Evolutionary conservation across 1,139 yeast species (phyloP), one percentile per base, ranked within the genome.

Genomic region (Fermentozyma sake): DNA sequence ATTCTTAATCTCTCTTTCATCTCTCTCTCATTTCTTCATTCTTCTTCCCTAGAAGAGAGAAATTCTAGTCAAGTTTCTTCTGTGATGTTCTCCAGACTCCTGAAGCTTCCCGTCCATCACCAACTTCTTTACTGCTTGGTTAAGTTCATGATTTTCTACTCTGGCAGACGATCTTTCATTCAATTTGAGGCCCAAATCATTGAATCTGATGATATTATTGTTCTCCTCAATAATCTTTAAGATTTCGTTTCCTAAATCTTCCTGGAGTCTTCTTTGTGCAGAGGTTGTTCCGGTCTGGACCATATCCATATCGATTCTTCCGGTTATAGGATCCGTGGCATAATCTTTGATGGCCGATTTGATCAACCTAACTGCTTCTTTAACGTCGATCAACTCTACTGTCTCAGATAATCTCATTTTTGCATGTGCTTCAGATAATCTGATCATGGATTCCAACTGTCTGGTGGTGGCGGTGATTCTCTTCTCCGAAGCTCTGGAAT

Each of bases 391-490:
- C 15, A 83, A 64, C 29, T 79, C 81, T 4, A 91, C 99, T 1
- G 50, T 54, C 2, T 68, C 58, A 1, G 91, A 73, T 23, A 91
- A 66, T 43, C 96, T 76, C 95, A 93, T 84, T 57, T 87, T 89
- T 3, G 99, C 98, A 52, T 91, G 98, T 0, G 98, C 98, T 57
- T 91, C 98, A 0, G 95, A 61, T 27, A 91, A 66, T 50, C 99
- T 78, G 44, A 42, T 42, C 95, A 91, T 86, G 35, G 94, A 82
- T 57, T 91, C 98, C 35, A 91, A 66, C 53, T 93, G 98, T 59
- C 99, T 76, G 1, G 99, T 91, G 1, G 99, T 91, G 4, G 99
- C 99, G 1, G 99, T 91, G 41, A 91, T 85, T 46, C 99, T 71
- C 59, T 82, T 83, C 42, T 91, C 97, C 5, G 87, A 69, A 1